Base-by-base conservation (phyloP, 306 rosid genomes). In the Luffa acutangula region DNA sequence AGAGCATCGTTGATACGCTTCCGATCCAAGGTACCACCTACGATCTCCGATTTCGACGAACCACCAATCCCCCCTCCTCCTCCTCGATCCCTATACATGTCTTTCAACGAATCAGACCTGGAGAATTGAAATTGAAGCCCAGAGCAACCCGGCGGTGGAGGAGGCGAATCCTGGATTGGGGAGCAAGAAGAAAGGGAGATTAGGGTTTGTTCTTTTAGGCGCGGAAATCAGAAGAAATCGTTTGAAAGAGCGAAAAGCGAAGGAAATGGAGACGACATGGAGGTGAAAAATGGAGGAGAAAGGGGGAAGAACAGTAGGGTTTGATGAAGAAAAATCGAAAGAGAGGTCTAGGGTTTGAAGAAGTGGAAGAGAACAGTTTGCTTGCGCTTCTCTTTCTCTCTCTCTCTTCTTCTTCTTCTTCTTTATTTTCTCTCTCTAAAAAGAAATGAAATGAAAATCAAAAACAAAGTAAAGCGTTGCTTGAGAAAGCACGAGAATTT, bases 311-410 rank as follows among this genome's bases (percentile, higher is more conserved):
- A 85, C 18, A 89, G 96, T 0, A 93, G 93, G 63, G 92, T 86
- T 15, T 88, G 97, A 65, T 89, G 88, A 90, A 88, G 14, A n/a
- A 15, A 34, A 91, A 92, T 92, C 96, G 97, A 93, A 97, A 90
- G 91, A 89, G 87, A 93, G 93, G 97, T 70, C 82, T 86, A 93
- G 93, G 63, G 93, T 86, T 15, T 90, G 93, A 65, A 89, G 88
- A 90, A 88, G 63, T 75, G 78, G 93, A 90, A 95, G 88, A 93
- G 92, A 96, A 67, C 79, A 85, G 96, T 97, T 94, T 90, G 91
- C 97, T 88, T 89, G 87, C 42, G 8, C 12, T 64, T 2, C 25
- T 69, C 49, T 46, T 84, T 6, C 77, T 85, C 66, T 11, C 85
- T 11, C 85, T 20, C 17, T 87, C 6, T 43, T 4, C 4, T 4